phyloP scores from a whole-genome alignment of 2,329 filamentous ascomycete species.

The Aotearoamyces nothofagi region DNA sequence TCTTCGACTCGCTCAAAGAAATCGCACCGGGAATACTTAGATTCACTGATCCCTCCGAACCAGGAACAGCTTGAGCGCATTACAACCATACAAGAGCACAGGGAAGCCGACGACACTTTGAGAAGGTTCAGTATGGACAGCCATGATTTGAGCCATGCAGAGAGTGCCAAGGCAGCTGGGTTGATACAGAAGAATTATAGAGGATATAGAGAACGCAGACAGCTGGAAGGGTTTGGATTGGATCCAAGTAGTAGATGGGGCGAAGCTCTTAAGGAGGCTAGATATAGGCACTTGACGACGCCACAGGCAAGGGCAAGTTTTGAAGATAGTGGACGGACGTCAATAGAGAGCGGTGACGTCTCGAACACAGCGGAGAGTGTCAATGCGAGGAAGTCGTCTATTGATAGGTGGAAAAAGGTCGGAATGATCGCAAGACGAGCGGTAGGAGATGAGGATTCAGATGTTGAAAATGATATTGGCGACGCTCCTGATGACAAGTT shows the following conservation, averaged over 20 bases:
- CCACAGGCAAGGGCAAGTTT: slow-evolving; percentile 21
- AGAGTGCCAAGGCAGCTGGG: slow-evolving; percentile 32
- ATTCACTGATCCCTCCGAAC: slow-evolving; percentile 13
- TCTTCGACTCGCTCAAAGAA: no score
- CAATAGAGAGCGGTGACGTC: slow-evolving; percentile 9
- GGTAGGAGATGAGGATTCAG: slow-evolving; percentile 43
- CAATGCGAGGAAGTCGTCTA: slow-evolving; percentile 43
- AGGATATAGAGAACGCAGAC: slow-evolving; percentile 58
- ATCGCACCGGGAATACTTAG: slow-evolving; percentile 17
- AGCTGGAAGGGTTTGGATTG: slow-evolving; percentile 53
- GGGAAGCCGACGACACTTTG: slow-evolving; percentile 14
- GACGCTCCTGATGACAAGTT: slow-evolving; percentile 5
- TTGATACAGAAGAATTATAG: slow-evolving; percentile 60
- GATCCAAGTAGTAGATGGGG: slow-evolving; percentile 17
- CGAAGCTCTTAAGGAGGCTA: slow-evolving; percentile 37
- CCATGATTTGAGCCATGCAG: slow-evolving; percentile 28
- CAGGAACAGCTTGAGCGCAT: slow-evolving; percentile 31
- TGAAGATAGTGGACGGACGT: slow-evolving; percentile 6
- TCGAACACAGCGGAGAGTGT: slow-evolving; percentile 3
- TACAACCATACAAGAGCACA: slow-evolving; percentile 28
- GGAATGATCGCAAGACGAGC: slow-evolving; percentile 57
- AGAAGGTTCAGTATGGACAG: slow-evolving; percentile 11
- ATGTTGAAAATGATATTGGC: slow-evolving; percentile 7
- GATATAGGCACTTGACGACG: slow-evolving; percentile 34
- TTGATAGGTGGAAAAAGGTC: slow-evolving; percentile 71